Evolutionary conservation across 371 early-diverging fungal species (phyloP).

Genomic region (Mucor circinelloides): DNA sequence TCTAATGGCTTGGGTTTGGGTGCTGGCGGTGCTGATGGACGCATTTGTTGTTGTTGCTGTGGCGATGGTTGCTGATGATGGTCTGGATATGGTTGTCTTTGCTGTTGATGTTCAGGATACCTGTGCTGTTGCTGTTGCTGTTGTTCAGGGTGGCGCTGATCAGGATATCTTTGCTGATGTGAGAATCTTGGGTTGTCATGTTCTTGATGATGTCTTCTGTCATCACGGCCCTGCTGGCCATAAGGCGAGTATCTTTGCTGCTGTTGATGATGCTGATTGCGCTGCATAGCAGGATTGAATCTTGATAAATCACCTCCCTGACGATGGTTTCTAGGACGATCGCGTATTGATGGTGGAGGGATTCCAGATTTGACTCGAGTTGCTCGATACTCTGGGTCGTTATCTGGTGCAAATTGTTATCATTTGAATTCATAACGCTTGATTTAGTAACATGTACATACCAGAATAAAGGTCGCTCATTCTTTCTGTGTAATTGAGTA

Average conservation of each 20-base stretch:
- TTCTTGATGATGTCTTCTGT: constrained; percentile 5
- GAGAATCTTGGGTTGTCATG: constrained; percentile 8
- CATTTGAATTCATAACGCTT: neutral
- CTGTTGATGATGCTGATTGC: constrained; percentile 22
- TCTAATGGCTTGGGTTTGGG: constrained; percentile 29
- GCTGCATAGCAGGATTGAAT: constrained; percentile 30
- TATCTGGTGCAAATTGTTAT: constrained; percentile 25
- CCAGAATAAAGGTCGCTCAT: constrained; percentile 13
- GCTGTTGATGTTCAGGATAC: constrained; percentile 17
- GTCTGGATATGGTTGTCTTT: constrained; percentile 33
- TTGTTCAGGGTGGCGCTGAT: neutral
- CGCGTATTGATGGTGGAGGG: constrained; percentile 60
- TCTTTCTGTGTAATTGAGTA: neutral
- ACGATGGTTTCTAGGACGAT: constrained; percentile 21
- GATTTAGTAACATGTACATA: neutral
- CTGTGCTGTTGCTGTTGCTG: neutral
- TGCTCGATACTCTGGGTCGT: constrained; percentile 62
- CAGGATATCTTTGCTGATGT: constrained; percentile 2
- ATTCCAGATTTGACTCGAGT: constrained; percentile 62
- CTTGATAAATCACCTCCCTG: constrained; percentile 20
- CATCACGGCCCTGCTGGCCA: neutral
- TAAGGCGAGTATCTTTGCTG: constrained; percentile 18
- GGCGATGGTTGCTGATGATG: too few species aligned
- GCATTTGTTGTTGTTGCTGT: constrained; percentile 25
- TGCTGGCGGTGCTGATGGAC: constrained; percentile 4